Conservation (phyloP, 179 eudicot genomes). For the Patellifolia procumbens region DNA sequence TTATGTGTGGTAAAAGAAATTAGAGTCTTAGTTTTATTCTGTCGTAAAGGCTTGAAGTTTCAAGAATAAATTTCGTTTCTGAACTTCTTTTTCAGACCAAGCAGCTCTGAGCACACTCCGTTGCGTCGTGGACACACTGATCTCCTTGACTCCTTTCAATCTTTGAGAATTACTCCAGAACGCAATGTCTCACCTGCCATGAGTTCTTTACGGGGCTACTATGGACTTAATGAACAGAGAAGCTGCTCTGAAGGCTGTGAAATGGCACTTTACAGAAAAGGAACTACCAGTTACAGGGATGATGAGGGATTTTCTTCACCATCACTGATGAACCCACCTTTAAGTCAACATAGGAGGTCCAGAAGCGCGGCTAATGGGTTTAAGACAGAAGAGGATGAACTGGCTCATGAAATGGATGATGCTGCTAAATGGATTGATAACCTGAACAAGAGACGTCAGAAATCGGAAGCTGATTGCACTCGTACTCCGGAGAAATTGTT, state of each 20-base stretch:
- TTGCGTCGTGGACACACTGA: conserved; percentile 56
- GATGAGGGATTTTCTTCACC: conserved; percentile 41
- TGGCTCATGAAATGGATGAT: conserved; percentile 34
- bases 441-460: conserved; percentile 53
- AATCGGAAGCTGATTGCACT: conserved; percentile 59
- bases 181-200: conserved; percentile 70
- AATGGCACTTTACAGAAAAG: conserved; percentile 69
- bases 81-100: conserved; percentile 47
- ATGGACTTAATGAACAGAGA: conserved; percentile 54
- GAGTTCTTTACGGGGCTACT: conserved; percentile 76
- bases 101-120: conserved; percentile 57
- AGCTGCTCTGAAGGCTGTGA: conserved; percentile 60
- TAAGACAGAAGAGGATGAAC: conserved; percentile 47
- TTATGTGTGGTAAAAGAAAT: too few relatives aligned
- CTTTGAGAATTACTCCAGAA: conserved; percentile 62
- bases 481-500: conserved; percentile 68
- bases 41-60: background rate
- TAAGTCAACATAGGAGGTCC: conserved; percentile 67
- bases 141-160: conserved; percentile 63
- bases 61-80: background rate
- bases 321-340: conserved; percentile 47
- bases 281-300: conserved; percentile 43
- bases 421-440: conserved; percentile 57
- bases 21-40: background rate
- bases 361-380: conserved; percentile 69